Base-by-base conservation (phyloP, 1,284 basidiomycete genomes). In the Rhodotorula mucilaginosa region DNA sequence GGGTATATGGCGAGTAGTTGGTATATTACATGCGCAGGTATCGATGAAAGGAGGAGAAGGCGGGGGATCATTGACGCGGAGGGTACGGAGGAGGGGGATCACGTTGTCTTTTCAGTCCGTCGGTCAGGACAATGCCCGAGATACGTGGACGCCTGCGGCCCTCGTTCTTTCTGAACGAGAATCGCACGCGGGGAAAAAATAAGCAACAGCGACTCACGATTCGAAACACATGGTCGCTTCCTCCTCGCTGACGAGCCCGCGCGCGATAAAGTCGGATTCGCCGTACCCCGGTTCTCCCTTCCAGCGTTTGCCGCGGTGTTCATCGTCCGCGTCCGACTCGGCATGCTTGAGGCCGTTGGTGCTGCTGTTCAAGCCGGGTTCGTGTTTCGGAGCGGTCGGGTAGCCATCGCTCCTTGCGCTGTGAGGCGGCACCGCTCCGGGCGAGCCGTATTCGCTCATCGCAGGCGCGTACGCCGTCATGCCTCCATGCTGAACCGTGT, bases 181-280 rank as follows among this genome's bases (percentile, higher is more conserved):
- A 10, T 44, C 39, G 39, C 19, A 48, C 54, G n/a, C 54, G 56
- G 54, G 31, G 51, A 5, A 47, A 2, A n/a, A 6, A n/a, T 10
- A 18, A 48, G 49, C 18, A 19, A 6, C 49, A n/a, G 54, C 54
- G 26, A 61, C 68, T 68, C 64, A 72, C 73, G 64, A 69, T 3
- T 75, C 73, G 49, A 68, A 74, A 61, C 70, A 72, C 68, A 72
- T 61, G 58, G 47, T 49, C 59, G 73, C 73, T 54, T 74, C 73
- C 29, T 74, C 73, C 44, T 72, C 70, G 23, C 48, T 60, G 6
- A 74, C 64, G 48, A 67, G 59, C 18, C 73, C 73, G 16, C 73
- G 58, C 44, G 68, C 47, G 48, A 74, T 72, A 54, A 74, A 74
- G 58, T 74, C 73, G 46, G 47, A 54, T 48, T 61, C 57, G 6